A percentile compares a stretch with the other conserved stretches of the same genome.
Conservation (phyloP, 495 filamentous ascomycete genomes). For the Diplogelasinospora grovesii region DNA sequence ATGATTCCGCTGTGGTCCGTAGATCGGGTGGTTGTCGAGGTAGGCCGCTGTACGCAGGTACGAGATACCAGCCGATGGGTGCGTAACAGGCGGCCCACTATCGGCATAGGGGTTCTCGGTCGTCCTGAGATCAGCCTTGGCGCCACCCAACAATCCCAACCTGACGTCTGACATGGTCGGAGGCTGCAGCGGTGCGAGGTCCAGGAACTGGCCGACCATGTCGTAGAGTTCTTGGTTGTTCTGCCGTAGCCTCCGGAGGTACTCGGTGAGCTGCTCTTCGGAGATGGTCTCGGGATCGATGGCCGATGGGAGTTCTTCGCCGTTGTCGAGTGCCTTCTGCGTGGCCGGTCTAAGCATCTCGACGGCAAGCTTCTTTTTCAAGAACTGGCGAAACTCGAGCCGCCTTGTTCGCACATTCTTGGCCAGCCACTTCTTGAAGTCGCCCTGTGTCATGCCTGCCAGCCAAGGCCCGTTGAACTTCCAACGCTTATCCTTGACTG, state of each 20-base stretch:
- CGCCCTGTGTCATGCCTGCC: conserved; percentile 61
- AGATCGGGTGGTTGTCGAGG: conserved; percentile 71
- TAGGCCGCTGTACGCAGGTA: conserved; percentile 69
- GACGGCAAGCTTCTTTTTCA: conserved; percentile 41
- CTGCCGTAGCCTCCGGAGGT: conserved; percentile 53
- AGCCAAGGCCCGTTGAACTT: conserved; percentile 79
- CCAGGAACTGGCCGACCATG: conserved; percentile 49
- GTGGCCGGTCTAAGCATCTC: conserved; percentile 38
- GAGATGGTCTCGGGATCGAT: conserved; percentile 37
- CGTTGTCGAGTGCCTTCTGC: conserved; percentile 42
- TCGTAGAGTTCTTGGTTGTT: conserved; percentile 39
- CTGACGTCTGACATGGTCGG: conserved; percentile 7
- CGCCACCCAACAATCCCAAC: no score
- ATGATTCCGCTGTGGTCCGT: conserved; percentile 63
- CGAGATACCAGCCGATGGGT: conserved; percentile 85
- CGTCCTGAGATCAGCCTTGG: background rate
- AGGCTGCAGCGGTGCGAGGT: conserved; percentile 39
- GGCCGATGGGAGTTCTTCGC: conserved; percentile 27
- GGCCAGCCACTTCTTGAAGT: conserved; percentile 61
- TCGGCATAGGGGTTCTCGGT: conserved; percentile 45
- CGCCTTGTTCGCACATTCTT: conserved; percentile 55
- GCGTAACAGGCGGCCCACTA: conserved; percentile 68
- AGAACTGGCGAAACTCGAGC: conserved; percentile 53
- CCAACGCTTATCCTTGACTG: conserved; percentile 49
- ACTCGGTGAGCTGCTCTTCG: conserved; percentile 53